A percentile compares a stretch with the other conserved stretches of the same genome.
phyloP scores from a whole-genome alignment of 2,329 filamentous ascomycete species.

The Xylariaceae sp. region DNA sequence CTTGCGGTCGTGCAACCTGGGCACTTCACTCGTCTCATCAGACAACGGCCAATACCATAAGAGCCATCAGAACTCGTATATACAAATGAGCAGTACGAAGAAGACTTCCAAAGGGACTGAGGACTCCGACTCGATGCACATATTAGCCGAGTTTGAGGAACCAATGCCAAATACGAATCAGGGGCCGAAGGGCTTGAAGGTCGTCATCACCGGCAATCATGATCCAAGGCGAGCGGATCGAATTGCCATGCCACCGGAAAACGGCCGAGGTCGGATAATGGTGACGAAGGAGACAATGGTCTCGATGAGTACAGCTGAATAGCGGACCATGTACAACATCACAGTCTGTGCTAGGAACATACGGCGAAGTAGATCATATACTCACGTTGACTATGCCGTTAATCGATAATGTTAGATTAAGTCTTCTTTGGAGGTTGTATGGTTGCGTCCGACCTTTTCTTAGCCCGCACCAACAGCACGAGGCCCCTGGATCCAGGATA shows the following conservation, averaged over 20 bases:
- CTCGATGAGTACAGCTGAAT: not conserved
- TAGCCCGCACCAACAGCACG: no score
- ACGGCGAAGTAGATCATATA: no score
- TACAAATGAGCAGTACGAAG: not conserved
- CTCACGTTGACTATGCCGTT: no score
- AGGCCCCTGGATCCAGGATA: not conserved
- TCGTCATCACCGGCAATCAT: not conserved
- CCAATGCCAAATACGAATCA: not conserved
- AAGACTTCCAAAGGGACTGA: not conserved
- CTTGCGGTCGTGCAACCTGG: not conserved
- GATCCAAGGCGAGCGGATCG: not conserved
- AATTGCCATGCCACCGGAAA: not conserved
- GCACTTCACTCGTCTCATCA: not conserved
- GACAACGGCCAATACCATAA: not conserved
- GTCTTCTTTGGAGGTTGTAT: no score
- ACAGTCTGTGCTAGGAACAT: no score
- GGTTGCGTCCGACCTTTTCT: no score
- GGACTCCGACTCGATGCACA: not conserved
- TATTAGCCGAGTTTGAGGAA: not conserved
- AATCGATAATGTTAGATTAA: no score
- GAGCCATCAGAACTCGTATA: not conserved
- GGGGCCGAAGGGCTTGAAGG: not conserved
- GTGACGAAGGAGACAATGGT: slow-evolving; percentile 2
- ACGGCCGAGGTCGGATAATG: not conserved
- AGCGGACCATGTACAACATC: no score